Percentiles rank a stretch among this genome's conserved stretches.
phyloP scores from a whole-genome alignment of 495 filamentous ascomycete genomes.

The Penicillium turbatum region DNA sequence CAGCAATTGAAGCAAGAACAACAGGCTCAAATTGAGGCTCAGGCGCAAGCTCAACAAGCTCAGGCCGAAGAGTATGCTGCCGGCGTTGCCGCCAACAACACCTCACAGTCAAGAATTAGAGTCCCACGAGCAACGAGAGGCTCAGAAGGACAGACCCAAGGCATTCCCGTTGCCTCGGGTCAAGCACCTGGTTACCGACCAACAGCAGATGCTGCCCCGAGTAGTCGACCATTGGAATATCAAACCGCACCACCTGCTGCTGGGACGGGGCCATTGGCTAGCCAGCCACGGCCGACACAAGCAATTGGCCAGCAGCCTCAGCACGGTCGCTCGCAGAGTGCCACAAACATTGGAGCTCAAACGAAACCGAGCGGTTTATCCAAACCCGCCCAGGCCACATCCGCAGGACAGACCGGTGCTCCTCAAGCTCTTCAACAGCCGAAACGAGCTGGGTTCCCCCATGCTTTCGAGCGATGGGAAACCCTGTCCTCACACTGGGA shows the following conservation, averaged over 20 bases:
- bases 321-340: conserved; percentile 27
- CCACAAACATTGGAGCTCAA: conserved; percentile 21
- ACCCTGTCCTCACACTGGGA: conserved; percentile 97
- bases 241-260: conserved; percentile 12
- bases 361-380: conserved; percentile 11
- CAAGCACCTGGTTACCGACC: conserved; percentile 11
- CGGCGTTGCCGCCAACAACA: conserved; percentile 54
- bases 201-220: conserved; percentile 5
- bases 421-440: conserved; percentile 38
- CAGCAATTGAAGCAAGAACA: conserved; percentile 53
- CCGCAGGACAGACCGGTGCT: conserved; percentile 25
- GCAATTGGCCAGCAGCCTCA: conserved; percentile 31
- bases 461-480: conserved; percentile 98
- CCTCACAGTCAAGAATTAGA: conserved; percentile 40
- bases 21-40: conserved; percentile 19
- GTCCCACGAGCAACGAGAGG: conserved; percentile 24
- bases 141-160: conserved; percentile 22
- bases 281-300: conserved; percentile 15
- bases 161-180: conserved; percentile 11
- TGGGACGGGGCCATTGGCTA: conserved; percentile 3
- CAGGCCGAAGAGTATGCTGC: conserved; percentile 42
- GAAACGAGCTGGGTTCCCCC: conserved; percentile 65
- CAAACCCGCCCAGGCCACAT: conserved; percentile 28
- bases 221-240: conserved; percentile 13
- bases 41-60: conserved; percentile 16